Conservation (phyloP, 805 yeast genomes). For the Saturnispora hagleri region DNA sequence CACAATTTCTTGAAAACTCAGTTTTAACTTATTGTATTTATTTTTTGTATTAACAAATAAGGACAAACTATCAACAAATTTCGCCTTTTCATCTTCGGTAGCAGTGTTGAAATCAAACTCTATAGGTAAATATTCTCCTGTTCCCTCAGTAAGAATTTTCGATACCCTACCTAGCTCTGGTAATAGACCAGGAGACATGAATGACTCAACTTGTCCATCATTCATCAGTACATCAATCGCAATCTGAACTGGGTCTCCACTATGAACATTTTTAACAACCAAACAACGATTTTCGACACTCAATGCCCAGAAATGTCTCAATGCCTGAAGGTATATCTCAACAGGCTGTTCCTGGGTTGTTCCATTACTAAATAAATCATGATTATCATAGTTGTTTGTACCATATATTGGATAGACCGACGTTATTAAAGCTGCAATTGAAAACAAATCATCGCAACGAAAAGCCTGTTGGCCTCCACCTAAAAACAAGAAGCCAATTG, state of each 20-base stretch:
- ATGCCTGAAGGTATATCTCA: constrained; percentile 64
- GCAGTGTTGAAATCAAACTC: constrained; percentile 28
- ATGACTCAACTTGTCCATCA: constrained; percentile 28
- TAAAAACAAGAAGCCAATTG: constrained; percentile 78
- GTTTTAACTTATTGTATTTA: constrained; percentile 28
- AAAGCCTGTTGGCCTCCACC: constrained; percentile 93
- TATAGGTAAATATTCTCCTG: constrained; percentile 45
- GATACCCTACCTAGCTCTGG: constrained; percentile 48
- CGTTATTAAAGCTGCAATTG: constrained; percentile 60
- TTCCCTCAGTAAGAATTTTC: constrained; percentile 32
- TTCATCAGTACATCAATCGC: constrained; percentile 28
- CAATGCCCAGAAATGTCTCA: constrained; percentile 85
- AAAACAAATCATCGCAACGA: constrained; percentile 44
- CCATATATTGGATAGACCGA: constrained; percentile 75
- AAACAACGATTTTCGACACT: constrained; percentile 75
- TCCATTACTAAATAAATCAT: not conserved
- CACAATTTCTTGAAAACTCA: constrained; percentile 15
- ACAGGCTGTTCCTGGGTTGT: constrained; percentile 13
- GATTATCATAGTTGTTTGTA: constrained; percentile 20
- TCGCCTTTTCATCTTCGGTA: constrained; percentile 27
- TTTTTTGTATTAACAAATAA: constrained; percentile 43
- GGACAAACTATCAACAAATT: constrained; percentile 36
- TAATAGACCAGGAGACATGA: constrained; percentile 57
- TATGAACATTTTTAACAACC: constrained; percentile 61
- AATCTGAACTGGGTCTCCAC: constrained; percentile 46